These are phyloP conservation scores for Cupressus sempervirens DNA, from an alignment of 75 land plant species.

Conservation along the genomic window DNA sequence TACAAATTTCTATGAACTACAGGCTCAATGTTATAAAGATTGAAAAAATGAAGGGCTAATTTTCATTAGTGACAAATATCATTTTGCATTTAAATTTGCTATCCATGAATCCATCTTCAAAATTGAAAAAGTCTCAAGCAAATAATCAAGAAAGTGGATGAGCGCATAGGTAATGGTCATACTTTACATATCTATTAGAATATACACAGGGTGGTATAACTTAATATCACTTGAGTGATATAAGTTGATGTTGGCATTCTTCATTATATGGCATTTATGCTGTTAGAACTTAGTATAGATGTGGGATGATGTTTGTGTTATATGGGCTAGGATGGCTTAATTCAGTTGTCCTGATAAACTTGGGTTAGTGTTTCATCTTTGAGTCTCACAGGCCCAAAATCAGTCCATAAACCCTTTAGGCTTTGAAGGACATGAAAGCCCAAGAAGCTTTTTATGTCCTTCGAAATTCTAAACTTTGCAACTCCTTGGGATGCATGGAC, in stretches of 20 bases:
- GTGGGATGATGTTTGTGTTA: not conserved
- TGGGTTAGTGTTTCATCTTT: too few species aligned
- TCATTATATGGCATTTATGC: not conserved
- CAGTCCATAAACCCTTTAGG: not conserved
- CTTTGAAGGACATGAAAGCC: not conserved
- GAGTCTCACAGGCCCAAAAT: too few species aligned
- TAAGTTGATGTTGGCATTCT: not conserved
- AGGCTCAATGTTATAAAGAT: too few species aligned
- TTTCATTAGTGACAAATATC: too few species aligned
- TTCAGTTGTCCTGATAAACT: too few species aligned
- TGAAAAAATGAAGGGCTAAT: too few species aligned
- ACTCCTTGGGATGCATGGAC: not conserved
- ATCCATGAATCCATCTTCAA: too few species aligned
- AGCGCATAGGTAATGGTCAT: not conserved
- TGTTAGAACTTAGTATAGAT: not conserved
- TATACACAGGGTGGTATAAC: not conserved
- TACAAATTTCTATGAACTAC: not conserved
- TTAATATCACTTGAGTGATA: not conserved
- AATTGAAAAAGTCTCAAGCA: too few species aligned
- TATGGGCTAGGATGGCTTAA: not conserved
- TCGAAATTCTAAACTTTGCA: not conserved
- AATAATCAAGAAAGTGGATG: too few species aligned
- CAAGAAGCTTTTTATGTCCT: not conserved
- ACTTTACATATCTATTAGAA: not conserved
- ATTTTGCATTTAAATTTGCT: too few species aligned